These are phyloP conservation scores for Dentiscutata heterogama DNA, from an alignment of 371 early-diverging fungal species.

Conservation along the genomic window DNA sequence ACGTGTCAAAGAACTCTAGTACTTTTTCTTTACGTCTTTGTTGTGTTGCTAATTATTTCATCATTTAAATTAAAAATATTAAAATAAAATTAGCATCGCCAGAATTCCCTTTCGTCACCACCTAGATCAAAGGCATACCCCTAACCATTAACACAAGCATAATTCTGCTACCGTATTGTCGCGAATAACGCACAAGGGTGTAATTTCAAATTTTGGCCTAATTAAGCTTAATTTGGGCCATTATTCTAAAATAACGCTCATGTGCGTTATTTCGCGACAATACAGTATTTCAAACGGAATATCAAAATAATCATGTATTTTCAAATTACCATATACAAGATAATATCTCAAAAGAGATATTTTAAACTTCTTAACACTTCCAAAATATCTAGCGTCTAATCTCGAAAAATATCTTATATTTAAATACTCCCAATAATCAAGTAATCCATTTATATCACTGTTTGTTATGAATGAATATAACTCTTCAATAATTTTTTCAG, in stretches of 20 bases:
- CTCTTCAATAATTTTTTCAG: conserved; percentile 76
- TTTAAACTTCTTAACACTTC: conserved; percentile 73
- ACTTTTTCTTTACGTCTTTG: conserved; percentile 69
- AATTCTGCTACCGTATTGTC: not conserved
- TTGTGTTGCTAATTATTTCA: conserved; percentile 60
- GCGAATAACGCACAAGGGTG: no score
- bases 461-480: conserved; percentile 60
- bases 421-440: conserved; percentile 74
- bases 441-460: conserved; percentile 65
- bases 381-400: conserved; percentile 71
- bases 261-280: no score
- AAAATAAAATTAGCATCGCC: no score
- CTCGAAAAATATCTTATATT: conserved; percentile 75
- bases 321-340: conserved; percentile 64
- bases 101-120: no score
- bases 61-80: no score
- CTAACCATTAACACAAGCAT: not conserved
- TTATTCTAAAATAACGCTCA: no score
- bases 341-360: conserved; percentile 71
- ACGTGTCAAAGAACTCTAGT: conserved; percentile 70
- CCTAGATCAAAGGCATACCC: no score
- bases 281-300: not conserved
- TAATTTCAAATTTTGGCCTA: no score
- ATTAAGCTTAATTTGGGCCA: no score
- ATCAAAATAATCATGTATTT: not conserved